These are phyloP conservation scores for Penicillium sp. DNA, from an alignment of 2,329 filamentous ascomycete genomes.

Conservation along the genomic window DNA sequence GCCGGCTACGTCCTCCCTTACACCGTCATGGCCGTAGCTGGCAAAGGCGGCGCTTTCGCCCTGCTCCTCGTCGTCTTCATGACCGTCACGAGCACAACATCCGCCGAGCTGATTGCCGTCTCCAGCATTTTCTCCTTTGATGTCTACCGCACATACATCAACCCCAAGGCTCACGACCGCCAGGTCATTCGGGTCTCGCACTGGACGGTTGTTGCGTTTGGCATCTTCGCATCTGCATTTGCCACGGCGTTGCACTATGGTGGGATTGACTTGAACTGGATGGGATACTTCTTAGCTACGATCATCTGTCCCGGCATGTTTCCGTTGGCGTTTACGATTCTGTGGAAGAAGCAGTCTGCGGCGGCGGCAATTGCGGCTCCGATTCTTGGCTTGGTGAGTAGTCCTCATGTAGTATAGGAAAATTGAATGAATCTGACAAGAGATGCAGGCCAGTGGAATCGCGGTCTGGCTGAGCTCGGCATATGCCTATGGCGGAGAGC, in stretches of 20 bases:
- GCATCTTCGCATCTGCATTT: conserved; percentile 9
- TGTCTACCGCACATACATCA: conserved; percentile 10
- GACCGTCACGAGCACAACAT: conserved; percentile 8
- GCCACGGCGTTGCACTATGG: conserved; percentile 11
- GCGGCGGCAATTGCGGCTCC: conserved; percentile 9
- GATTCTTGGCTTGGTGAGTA: no score
- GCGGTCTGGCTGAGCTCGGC: conserved; percentile 37
- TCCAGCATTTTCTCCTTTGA: conserved; percentile 11
- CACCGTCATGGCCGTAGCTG: conserved; percentile 9
- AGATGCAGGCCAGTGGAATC: conserved; percentile 22
- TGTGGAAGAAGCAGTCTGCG: conserved; percentile 10
- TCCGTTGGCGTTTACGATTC: conserved; percentile 8
- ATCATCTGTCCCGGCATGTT: conserved; percentile 14
- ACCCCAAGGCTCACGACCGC: conserved; percentile 5
- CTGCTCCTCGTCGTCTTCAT: conserved; percentile 10
- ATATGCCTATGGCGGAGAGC: conserved; percentile 26
- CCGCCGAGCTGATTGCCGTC: conserved; percentile 10
- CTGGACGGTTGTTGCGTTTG: conserved; percentile 8
- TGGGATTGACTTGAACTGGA: conserved; percentile 12
- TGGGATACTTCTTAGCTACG: conserved; percentile 13
- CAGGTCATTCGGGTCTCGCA: conserved; percentile 12
- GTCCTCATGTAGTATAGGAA: no score
- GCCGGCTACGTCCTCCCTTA: conserved; percentile 13
- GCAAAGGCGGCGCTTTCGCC: conserved; percentile 7
- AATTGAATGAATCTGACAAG: background rate